Base-by-base conservation (phyloP, 2,329 filamentous ascomycete genomes). In the Colletotrichum phormii region DNA sequence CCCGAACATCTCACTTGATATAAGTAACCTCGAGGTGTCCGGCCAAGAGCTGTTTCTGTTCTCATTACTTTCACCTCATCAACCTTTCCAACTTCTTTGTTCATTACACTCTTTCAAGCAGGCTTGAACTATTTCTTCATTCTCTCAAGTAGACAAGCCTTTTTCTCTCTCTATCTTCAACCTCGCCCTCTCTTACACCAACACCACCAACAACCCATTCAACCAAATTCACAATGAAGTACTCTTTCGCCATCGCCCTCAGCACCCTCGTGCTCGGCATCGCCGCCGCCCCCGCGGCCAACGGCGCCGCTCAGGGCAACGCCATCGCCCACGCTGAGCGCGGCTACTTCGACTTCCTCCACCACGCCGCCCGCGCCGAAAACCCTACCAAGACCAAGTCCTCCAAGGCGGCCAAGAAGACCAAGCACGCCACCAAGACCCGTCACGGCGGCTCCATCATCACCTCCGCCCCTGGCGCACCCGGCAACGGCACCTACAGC, bases 101-200 rank as follows among this genome's bases (percentile, higher is more conserved):
- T 65, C 70, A 64, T 46, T 51, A 70, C 66, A 70, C 35, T 72
- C 66, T 51, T 72, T 70, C 70, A 72, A 70, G 70, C 70, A 70
- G 70, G 70, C 70, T 70, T 72, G 70, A 72, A 70, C 49, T 55
- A 15, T 55, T 70, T 72, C 31, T 46, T 57, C 60, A 29, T 3
- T 70, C 70, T 58, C 60, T 70, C 60, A 61, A 57, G 70, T 70
- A 65, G 60, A 70, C 66, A 70, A 64, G 70, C 66, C 54, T 12
- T 53, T 67, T 31, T 55, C 13, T 42, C 12, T 37, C 37, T 57
- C 63, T 57, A 35, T 51, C 53, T 54, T 35, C 42, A 9, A 68
- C 7, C 26, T 51, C 22, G 33, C 29, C 70, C 12, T 31, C 46
- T 57, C 9, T 26, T 22, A 26, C 58, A 33, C n/a, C 66, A 60